Evolutionary conservation across 1,284 basidiomycete genomes (phyloP), one percentile per base, ranked within the genome.

Genomic region (Tilletia indica): DNA sequence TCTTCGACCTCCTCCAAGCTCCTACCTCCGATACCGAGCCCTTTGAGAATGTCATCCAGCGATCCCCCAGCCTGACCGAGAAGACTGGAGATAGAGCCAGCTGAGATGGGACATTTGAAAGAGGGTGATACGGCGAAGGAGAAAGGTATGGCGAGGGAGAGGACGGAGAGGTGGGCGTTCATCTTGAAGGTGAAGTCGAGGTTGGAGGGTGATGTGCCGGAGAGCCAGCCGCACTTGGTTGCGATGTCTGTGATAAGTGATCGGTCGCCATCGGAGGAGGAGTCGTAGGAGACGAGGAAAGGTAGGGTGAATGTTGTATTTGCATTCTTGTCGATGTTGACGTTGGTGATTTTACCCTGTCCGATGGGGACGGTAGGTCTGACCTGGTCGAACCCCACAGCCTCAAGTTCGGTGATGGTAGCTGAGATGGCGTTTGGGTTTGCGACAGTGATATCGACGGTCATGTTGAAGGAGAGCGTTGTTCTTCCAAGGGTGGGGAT

Each of bases 301-400:
- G 93, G 93, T 86, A 97, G 93, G 0, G 89, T 89, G 85, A 94
- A 89, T 70, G 90, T 91, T 2, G 90, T 93, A 76, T 88, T 87
- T 3, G 87, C 85, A 80, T 91, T 87, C 11, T 90, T 87, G 5
- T 86, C 81, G 82, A 97, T 91, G 49, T 89, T 87, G 73, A 86
- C 85, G 39, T 94, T 92, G 58, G 45, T 42, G 19, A 80, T 48
- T 4, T 61, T 67, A n/a, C 82, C 82, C n/a, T 63, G 49, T 14
- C 81, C 82, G 34, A 83, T 74, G 11, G 72, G 64, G 11, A 72
- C 73, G 11, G 69, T 66, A 47, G 71, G 74, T 8, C 77, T 72
- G n/a, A 47, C 39, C 3, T 71, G 42, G 67, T 82, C 81, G 72
- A 77, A 82, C 0, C 76, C 74, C 8, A 49, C 75, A 1, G 81